Evolutionary conservation across 805 yeast genomes (phyloP), one percentile per base, ranked within the genome.

Genomic region (Crinitomyces ghanaensis): DNA sequence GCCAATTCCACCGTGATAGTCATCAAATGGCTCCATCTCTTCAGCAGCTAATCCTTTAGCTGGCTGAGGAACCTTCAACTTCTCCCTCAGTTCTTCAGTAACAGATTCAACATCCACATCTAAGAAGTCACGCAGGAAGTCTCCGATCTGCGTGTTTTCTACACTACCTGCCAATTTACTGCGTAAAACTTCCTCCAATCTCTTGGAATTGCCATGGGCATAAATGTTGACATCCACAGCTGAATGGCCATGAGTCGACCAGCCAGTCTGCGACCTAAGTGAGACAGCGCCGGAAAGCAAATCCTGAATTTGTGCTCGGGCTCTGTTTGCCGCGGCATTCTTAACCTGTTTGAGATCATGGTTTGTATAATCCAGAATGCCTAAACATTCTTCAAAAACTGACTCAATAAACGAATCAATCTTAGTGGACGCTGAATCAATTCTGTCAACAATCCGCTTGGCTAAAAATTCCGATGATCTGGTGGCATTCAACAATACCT

Each of bases 211-310:
- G 20, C 85, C 68, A 52, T 77, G 69, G 0, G 79, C 95, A 53
- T 86, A 86, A 31, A 88, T 80, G 50, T 88, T 86, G 23, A 86
- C 48, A 56, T 86, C 97, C 11, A 86, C 95, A 0, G 95, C 95
- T 14, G 93, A 77, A 56, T 86, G 97, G 19, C 96, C 97, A 49
- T 84, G 93, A 0, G 96, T 86, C 6, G 93, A 68, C 95, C 95
- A 86, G n/a, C 95, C 96, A 12, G 84, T 72, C 55, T 80, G 80
- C 0, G 96, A 84, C 42, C 94, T 71, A n/a, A 59, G 49, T 1
- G 93, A 79, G 7, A 84, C 69, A 69, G 86, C 69, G 35, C 74
- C 66, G 49, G 81, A 78, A 36, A 84, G 55, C 25, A 65, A 58
- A 39, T 73, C 73, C 39, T 54, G 59, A n/a, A n/a, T n/a, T 2